Evolutionary conservation across 148 eudicot species (phyloP).

Genomic region (Fagopyrum esculentum): DNA sequence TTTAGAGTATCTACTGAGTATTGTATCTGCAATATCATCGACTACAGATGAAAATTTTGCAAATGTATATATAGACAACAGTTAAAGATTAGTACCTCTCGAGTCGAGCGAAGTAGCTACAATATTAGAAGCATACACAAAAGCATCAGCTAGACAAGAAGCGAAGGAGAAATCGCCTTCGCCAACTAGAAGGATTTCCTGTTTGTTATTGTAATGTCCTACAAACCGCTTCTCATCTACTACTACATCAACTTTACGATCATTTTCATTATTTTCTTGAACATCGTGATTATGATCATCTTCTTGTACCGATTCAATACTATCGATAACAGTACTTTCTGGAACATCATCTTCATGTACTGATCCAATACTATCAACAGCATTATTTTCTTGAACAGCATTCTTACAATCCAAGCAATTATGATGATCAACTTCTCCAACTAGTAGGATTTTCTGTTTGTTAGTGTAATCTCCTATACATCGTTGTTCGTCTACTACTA

Average conservation of each 20-base stretch:
- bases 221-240: background rate
- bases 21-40: background rate
- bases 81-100: background rate
- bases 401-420: no score
- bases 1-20: background rate
- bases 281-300: background rate
- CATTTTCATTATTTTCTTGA: no score
- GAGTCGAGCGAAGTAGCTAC: background rate
- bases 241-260: no score
- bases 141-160: background rate
- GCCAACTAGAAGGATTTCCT: background rate
- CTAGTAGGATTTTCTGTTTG: background rate
- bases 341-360: no score
- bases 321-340: no score
- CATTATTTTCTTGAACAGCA: no score
- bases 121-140: background rate
- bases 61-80: no score
- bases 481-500: background rate
- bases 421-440: background rate
- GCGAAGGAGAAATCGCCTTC: slow-evolving; percentile 11
- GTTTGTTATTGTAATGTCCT: background rate
- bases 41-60: background rate
- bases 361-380: no score
- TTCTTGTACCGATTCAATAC: background rate
- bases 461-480: background rate